Percentiles rank a stretch among this genome's conserved stretches.
Evolutionary conservation across 2,329 filamentous ascomycete species (phyloP).

Genomic region (Aureobasidium sp.): DNA sequence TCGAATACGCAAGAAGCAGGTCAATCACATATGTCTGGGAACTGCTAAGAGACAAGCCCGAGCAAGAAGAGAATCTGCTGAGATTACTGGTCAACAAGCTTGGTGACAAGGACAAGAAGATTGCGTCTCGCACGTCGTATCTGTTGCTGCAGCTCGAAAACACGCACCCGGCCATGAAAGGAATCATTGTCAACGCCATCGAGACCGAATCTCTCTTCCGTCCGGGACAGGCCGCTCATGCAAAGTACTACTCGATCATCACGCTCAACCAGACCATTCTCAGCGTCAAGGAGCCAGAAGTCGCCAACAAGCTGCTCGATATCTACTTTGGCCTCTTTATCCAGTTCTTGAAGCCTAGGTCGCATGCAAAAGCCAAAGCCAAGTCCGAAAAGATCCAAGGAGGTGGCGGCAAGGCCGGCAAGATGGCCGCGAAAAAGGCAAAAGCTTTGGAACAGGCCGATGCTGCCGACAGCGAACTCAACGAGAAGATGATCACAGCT

Average conservation of each 20-base stretch:
- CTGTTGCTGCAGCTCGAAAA: constrained; percentile 85
- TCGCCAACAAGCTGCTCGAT: constrained; percentile 73
- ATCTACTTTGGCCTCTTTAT: constrained; percentile 93
- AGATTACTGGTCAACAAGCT: constrained; percentile 92
- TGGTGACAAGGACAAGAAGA: constrained; percentile 90
- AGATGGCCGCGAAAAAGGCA: constrained; percentile 43
- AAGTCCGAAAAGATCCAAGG: constrained; percentile 42
- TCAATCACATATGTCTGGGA: constrained; percentile 89
- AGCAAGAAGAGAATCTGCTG: constrained; percentile 91
- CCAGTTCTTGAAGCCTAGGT: constrained; percentile 62
- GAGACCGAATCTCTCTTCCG: constrained; percentile 84
- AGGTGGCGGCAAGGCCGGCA: constrained; percentile 47
- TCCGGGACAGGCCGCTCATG: constrained; percentile 77
- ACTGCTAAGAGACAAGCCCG: constrained; percentile 87
- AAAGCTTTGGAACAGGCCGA: constrained; percentile 34
- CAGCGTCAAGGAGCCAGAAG: constrained; percentile 70
- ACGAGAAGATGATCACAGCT: constrained; percentile 86
- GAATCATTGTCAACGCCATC: constrained; percentile 73
- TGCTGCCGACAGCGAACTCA: constrained; percentile 55
- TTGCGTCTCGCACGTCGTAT: constrained; percentile 87
- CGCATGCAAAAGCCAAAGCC: constrained; percentile 31
- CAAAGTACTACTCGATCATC: constrained; percentile 93
- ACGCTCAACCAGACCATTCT: constrained; percentile 95
- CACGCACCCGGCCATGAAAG: constrained; percentile 89
- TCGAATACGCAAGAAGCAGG: constrained; percentile 83